phyloP scores from a whole-genome alignment of 192 early-diverging fungal species.

The Neocallimastix lanati region DNA sequence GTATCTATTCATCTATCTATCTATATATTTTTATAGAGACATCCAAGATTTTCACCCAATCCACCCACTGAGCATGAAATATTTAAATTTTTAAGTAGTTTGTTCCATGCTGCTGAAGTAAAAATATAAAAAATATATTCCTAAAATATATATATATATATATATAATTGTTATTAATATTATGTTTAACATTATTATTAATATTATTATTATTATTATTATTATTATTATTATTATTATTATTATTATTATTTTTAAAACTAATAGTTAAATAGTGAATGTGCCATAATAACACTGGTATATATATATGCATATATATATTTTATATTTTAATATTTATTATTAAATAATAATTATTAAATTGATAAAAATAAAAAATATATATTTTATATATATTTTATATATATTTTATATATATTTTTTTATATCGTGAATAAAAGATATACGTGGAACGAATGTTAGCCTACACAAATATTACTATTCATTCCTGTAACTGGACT shows the following conservation, averaged over 20 bases:
- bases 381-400: no score
- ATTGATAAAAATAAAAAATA: no score
- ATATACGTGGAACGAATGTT: slow-evolving; percentile 57
- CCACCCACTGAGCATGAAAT: slow-evolving; percentile 25
- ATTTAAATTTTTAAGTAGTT: slow-evolving; percentile 39
- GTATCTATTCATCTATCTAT: background rate
- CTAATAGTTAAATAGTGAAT: slow-evolving; percentile 24
- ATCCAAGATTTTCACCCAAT: slow-evolving; percentile 20
- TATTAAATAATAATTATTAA: no score
- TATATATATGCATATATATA: background rate
- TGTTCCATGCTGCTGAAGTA: slow-evolving; percentile 39
- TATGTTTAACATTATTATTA: no score
- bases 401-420: no score
- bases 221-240: no score
- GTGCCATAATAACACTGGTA: slow-evolving; percentile 37
- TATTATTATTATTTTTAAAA: background rate
- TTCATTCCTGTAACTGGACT: slow-evolving; percentile 30
- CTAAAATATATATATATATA: no score
- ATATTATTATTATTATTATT: no score
- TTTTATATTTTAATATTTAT: no score
- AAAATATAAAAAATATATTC: no score
- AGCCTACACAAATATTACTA: slow-evolving; percentile 25
- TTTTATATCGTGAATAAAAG: slow-evolving; percentile 4
- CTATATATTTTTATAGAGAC: slow-evolving; percentile 11
- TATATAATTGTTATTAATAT: no score